Percentiles rank a stretch among this genome's conserved stretches.
These are phyloP conservation scores for Populus hybrid DNA, from an alignment of 441 rosid species.

Conservation along the genomic window DNA sequence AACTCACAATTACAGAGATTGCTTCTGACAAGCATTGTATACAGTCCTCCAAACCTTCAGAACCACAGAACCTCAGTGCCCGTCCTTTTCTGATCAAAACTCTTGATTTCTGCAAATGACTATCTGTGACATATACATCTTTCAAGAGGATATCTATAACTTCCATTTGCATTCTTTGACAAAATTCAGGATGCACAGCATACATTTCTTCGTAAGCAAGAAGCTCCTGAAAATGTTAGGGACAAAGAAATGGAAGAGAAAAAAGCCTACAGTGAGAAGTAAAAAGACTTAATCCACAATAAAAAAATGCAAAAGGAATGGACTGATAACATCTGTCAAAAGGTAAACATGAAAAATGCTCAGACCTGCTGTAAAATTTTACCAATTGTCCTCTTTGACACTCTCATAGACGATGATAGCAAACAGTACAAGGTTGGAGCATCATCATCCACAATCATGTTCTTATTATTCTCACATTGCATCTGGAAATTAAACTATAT, in stretches of 20 bases:
- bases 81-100: conserved; percentile 66
- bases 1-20: conserved; percentile 58
- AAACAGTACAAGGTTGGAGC: conserved; percentile 48
- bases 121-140: conserved; percentile 43
- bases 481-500: conserved; percentile 49
- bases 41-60: conserved; percentile 48
- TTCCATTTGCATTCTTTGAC: conserved; percentile 51
- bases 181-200: conserved; percentile 44
- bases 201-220: conserved; percentile 60
- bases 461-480: conserved; percentile 42
- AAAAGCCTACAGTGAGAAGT: neutral
- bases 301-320: neutral
- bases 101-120: conserved; percentile 47
- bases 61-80: conserved; percentile 49
- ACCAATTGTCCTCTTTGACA: conserved; percentile 45
- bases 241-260: conserved; percentile 14
- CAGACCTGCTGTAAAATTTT: conserved; percentile 85
- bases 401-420: conserved; percentile 45
- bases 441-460: conserved; percentile 35
- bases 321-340: neutral
- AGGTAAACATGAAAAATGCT: conserved; percentile 8
- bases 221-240: conserved; percentile 56
- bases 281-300: neutral
- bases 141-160: conserved; percentile 56
- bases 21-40: conserved; percentile 67